Conservation (phyloP, 2,329 filamentous ascomycete genomes). For the Aspergillus sp. region DNA sequence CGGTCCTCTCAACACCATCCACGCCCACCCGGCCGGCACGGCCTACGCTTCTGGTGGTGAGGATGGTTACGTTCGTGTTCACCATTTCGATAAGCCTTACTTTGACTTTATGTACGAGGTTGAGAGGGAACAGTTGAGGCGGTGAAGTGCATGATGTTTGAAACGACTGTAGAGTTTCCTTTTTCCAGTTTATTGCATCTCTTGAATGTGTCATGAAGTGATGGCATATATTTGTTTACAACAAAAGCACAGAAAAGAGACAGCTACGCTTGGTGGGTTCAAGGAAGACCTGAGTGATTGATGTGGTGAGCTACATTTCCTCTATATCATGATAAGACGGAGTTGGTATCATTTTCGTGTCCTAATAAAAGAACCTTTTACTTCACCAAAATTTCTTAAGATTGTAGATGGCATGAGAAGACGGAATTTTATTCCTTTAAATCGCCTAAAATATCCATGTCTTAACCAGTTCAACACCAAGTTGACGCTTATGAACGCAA, state of each 20-base stretch:
- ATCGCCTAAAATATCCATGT: constrained; percentile 9
- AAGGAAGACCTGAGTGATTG: constrained; percentile 30
- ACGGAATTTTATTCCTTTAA: not conserved
- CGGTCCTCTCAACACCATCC: constrained; percentile 93
- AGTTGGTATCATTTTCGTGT: constrained; percentile 38
- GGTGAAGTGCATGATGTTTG: constrained; percentile 29
- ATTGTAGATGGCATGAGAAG: constrained; percentile 2
- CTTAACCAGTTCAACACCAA: constrained; percentile 24
- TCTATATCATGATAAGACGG: constrained; percentile 41
- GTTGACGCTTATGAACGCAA: constrained; percentile 35
- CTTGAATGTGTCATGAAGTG: constrained; percentile 39
- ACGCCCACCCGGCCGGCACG: constrained; percentile 85
- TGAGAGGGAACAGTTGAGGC: constrained; percentile 71
- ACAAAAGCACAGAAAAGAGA: constrained; percentile 24
- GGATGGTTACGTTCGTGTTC: constrained; percentile 96
- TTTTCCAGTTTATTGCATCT: constrained; percentile 28
- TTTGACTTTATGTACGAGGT: constrained; percentile 99
- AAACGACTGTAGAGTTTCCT: constrained; percentile 12
- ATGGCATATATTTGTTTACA: constrained; percentile 20
- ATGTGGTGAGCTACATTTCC: constrained; percentile 37
- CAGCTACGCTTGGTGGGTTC: constrained; percentile 24
- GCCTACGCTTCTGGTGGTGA: constrained; percentile 95
- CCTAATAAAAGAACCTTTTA: constrained; percentile 37
- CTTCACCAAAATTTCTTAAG: constrained; percentile 3
- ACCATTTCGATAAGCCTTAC: constrained; percentile 98